Conservation (phyloP, 225 moss, liverwort and hornwort genomes). For the Climacium dendroides region DNA sequence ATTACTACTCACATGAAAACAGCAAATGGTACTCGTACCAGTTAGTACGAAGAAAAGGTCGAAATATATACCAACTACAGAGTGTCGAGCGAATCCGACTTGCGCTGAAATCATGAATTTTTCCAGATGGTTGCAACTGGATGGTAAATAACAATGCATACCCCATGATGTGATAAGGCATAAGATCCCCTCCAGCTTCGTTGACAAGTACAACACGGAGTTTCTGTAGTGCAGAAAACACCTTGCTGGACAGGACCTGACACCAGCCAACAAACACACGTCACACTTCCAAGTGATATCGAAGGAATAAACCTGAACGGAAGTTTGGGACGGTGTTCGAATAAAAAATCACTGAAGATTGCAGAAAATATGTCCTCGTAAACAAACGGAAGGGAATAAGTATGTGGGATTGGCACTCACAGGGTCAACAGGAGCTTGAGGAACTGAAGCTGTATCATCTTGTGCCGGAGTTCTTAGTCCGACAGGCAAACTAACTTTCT, state of each 20-base stretch:
- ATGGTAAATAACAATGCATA: constrained; percentile 5
- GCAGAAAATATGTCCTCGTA: neutral
- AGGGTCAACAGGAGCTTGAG: constrained; percentile 54
- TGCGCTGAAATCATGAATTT: neutral
- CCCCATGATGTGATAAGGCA: constrained; percentile 97
- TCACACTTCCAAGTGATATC: neutral
- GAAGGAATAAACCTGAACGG: neutral
- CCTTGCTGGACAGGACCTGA: constrained; percentile 56
- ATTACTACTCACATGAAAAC: constrained; percentile 34
- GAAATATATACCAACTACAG: neutral
- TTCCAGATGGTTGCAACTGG: neutral
- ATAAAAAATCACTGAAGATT: neutral
- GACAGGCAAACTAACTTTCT: constrained; percentile 39
- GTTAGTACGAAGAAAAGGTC: neutral
- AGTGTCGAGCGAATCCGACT: neutral
- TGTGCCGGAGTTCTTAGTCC: constrained; percentile 16
- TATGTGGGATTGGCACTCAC: constrained; percentile 2
- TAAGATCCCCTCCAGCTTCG: constrained; percentile 71
- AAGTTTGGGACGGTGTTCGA: neutral
- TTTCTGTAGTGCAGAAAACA: constrained; percentile 57
- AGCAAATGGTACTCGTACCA: neutral
- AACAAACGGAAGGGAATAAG: neutral
- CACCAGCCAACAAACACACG: neutral
- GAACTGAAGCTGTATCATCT: constrained; percentile 26
- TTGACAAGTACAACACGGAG: constrained; percentile 67